Evolutionary conservation across 2,329 filamentous ascomycete genomes (phyloP).

Genomic region (Verticillium isaacii): DNA sequence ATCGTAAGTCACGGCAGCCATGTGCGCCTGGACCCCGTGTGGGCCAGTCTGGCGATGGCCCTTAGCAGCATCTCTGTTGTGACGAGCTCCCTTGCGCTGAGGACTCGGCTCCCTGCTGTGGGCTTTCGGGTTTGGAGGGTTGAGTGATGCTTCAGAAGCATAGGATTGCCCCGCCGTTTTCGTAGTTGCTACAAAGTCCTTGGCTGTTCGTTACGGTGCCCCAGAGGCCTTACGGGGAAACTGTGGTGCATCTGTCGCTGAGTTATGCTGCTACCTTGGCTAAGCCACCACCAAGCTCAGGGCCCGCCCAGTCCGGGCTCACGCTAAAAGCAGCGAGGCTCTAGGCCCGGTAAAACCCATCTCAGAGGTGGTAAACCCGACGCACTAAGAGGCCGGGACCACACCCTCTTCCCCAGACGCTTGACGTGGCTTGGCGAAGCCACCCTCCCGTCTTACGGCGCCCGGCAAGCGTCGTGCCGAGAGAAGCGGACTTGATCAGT

Average conservation of each 20-base stretch:
- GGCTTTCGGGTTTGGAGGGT: slow-evolving; percentile 34
- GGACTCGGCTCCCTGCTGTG: slow-evolving; percentile 38
- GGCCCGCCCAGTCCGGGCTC: no score
- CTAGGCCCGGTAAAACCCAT: no score
- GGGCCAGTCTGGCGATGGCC: slow-evolving; percentile 91
- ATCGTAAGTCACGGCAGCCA: slow-evolving; percentile 45
- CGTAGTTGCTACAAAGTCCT: no score
- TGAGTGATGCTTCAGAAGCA: slow-evolving; percentile 2
- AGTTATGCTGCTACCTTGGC: no score
- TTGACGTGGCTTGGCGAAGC: neutral
- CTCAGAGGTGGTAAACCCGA: no score
- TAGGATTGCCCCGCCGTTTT: no score
- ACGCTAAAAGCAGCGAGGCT: no score
- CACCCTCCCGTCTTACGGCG: neutral
- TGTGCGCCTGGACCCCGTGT: slow-evolving; percentile 68
- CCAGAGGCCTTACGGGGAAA: no score
- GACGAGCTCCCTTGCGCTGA: slow-evolving; percentile 70
- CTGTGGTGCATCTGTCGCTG: no score
- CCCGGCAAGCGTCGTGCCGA: neutral
- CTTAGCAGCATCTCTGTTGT: slow-evolving; percentile 88
- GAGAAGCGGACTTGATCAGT: neutral
- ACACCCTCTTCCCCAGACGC: neutral
- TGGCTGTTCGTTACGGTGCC: no score
- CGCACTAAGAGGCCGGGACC: neutral
- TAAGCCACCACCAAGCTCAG: no score